These are phyloP conservation scores for Cotoneaster glaucophyllus DNA, from an alignment of 306 rosid species.

Conservation along the genomic window DNA sequence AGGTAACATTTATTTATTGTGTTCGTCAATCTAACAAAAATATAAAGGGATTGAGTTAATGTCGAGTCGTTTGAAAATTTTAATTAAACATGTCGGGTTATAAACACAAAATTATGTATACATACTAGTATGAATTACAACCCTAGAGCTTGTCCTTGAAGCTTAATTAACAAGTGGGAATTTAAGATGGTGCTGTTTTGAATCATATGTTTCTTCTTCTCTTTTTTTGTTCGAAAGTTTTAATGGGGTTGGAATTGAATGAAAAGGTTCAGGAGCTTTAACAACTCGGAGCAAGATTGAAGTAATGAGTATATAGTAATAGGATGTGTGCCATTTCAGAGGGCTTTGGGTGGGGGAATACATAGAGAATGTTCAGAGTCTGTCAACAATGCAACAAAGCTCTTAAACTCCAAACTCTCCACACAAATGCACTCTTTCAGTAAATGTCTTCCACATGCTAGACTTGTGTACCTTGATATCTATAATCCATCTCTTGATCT, in stretches of 20 bases:
- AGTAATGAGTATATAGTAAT: slow-evolving; percentile 32
- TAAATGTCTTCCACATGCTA: slow-evolving; percentile 32
- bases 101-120: neutral
- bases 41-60: neutral
- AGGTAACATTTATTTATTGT: slow-evolving; percentile 18
- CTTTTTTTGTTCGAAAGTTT: neutral
- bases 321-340: slow-evolving; percentile 68
- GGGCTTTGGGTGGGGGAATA: slow-evolving; percentile 46
- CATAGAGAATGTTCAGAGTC: slow-evolving; percentile 34
- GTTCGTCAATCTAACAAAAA: neutral
- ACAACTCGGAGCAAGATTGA: slow-evolving; percentile 62
- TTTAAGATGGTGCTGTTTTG: neutral
- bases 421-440: slow-evolving; percentile 25
- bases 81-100: too few relatives aligned
- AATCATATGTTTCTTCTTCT: neutral
- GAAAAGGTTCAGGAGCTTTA: slow-evolving; percentile 37
- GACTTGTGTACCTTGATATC: slow-evolving; percentile 45
- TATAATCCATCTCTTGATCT: slow-evolving; percentile 30
- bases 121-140: neutral
- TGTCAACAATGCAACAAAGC: slow-evolving; percentile 43
- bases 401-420: slow-evolving; percentile 56
- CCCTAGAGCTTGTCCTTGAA: neutral
- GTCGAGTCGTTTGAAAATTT: neutral
- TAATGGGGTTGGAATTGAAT: neutral
- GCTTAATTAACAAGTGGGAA: neutral